Evolutionary conservation across 345 rosid species (phyloP), one percentile per base, ranked within the genome.

Genomic region (Linum tenue): DNA sequence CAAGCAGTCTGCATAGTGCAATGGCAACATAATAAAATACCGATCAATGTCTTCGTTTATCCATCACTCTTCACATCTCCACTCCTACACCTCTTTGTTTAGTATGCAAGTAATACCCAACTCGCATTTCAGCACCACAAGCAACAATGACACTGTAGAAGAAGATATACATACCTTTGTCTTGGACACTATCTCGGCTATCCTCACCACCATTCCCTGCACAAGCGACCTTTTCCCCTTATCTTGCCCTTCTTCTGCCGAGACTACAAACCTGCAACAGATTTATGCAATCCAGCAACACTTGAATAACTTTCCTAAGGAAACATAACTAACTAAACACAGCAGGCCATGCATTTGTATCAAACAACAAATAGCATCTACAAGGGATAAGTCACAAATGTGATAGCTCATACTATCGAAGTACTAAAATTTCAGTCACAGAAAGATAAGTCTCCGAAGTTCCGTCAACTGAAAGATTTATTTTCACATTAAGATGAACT

Each of bases 101-200:
- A 22, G 31, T 22, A 22, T 22, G 31, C 31, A 22, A 22, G 31
- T 22, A 22, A 22, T 0, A 22, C 31, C 31, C 31, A 22, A 22
- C 31, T 22, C 31, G 31, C 31, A 22, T 22, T 22, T 22, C 31
- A 22, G 31, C 31, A 22, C 31, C 31, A 22, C 31, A 22, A 22
- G 31, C 31, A 22, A 22, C 31, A 22, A 22, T 22, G 31, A 22
- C 31, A 22, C 31, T 22, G 31, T 22, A 22, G 31, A 22, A 22
- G 16, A 56, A 56, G 31, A 56, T 16, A 16, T 16, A 56, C 35
- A 16, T 75, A 92, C 99, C 97, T 94, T 94, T 57, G 97, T 89
- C 76, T 77, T 90, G 55, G 83, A 74, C 36, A 90, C 50, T 65
- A 85, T 56, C 68, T 83, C 95, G 55, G 73, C 40, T 4, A 82